Percentiles rank a stretch among this genome's conserved stretches.
phyloP scores from a whole-genome alignment of 192 early-diverging fungal species.

The Coemansia sp. region DNA sequence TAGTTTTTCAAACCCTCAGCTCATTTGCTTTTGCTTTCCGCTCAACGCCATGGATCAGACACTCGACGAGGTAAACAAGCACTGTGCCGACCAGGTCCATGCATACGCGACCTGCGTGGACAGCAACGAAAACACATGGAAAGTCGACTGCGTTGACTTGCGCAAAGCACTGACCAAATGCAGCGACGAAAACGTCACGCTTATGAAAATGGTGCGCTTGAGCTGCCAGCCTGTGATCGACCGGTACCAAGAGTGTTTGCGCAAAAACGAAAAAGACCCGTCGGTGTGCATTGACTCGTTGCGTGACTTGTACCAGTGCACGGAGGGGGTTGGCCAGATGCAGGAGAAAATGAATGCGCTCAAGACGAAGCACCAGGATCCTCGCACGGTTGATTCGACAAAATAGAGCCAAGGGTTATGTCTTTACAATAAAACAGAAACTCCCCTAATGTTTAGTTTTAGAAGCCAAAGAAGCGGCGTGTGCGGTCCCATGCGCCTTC shows the following conservation, averaged over 20 bases:
- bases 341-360: constrained; percentile 47
- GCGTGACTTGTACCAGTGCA: constrained; percentile 53
- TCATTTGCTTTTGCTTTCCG: no score
- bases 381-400: background rate
- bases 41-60: constrained; percentile 45
- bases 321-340: constrained; percentile 47
- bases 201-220: constrained; percentile 51
- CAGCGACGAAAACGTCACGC: constrained; percentile 52
- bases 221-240: constrained; percentile 53
- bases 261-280: constrained; percentile 30
- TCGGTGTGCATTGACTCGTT: constrained; percentile 37
- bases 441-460: no score
- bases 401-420: no score
- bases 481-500: constrained; percentile 5
- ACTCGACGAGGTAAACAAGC: constrained; percentile 53
- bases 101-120: constrained; percentile 49
- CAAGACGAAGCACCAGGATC: constrained; percentile 24
- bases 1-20: background rate
- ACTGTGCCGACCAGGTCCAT: constrained; percentile 50
- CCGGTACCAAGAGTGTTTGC: constrained; percentile 40
- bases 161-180: constrained; percentile 46
- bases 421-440: no score
- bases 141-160: constrained; percentile 32
- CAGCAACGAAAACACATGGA: constrained; percentile 39
- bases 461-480: background rate